Conservation (phyloP, 2,329 filamentous ascomycete genomes). For the Lachnellula occidentalis region DNA sequence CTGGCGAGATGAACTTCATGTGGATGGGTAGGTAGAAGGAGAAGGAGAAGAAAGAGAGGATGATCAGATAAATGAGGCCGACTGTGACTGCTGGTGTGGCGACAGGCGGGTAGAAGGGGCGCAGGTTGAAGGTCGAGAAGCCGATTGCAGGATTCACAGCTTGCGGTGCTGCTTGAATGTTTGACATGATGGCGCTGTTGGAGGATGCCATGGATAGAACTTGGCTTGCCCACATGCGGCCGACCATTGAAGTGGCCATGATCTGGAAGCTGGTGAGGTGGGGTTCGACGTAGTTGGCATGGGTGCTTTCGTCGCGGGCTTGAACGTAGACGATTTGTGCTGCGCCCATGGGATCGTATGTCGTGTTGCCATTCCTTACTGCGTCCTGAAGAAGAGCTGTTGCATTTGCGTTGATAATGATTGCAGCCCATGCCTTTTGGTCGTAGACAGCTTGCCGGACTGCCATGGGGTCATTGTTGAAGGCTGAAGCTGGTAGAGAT, state of each 20-base stretch:
- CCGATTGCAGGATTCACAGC: conserved; percentile 51
- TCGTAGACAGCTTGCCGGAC: conserved; percentile 56
- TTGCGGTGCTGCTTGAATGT: conserved; percentile 44
- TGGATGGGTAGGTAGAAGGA: conserved; percentile 61
- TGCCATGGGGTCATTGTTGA: conserved; percentile 48
- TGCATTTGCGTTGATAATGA: conserved; percentile 58
- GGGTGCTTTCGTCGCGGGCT: conserved; percentile 50
- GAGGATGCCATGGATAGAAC: conserved; percentile 25
- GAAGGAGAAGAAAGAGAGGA: conserved; percentile 62
- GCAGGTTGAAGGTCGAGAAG: conserved; percentile 50
- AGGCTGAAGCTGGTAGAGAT: conserved; percentile 40
- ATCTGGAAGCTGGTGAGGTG: conserved; percentile 15
- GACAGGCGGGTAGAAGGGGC: conserved; percentile 51
- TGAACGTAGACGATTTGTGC: conserved; percentile 51
- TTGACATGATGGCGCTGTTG: conserved; percentile 33
- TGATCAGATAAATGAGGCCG: conserved; percentile 62
- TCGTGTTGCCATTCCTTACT: conserved; percentile 47
- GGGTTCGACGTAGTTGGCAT: conserved; percentile 48
- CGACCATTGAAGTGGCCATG: conserved; percentile 3
- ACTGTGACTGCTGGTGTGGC: conserved; percentile 54
- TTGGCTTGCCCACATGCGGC: conserved; percentile 31
- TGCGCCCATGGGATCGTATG: conserved; percentile 55
- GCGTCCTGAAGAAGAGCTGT: conserved; percentile 52
- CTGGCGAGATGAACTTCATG: conserved; percentile 49
- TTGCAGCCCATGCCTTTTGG: conserved; percentile 53